phyloP scores from a whole-genome alignment of 2,329 filamentous ascomycete genomes.

The Myriosclerotinia curreyana region DNA sequence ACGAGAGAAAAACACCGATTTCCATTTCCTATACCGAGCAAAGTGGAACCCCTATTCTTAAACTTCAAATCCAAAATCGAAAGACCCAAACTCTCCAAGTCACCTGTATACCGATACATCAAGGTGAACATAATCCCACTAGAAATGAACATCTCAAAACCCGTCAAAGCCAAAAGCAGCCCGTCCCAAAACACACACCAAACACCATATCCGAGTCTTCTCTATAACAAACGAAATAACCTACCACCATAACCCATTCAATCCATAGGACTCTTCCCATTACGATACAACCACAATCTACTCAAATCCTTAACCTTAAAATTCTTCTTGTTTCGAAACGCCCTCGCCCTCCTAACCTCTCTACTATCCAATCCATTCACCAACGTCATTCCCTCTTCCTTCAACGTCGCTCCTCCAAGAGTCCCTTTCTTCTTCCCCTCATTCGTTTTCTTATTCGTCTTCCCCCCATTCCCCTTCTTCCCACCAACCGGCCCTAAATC shows the following conservation, averaged over 20 bases:
- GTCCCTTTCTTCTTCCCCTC: constrained; percentile 42
- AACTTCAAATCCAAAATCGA: neutral
- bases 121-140: neutral
- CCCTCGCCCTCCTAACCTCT: constrained; percentile 20
- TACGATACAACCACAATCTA: constrained; percentile 60
- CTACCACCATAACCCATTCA: constrained; percentile 26
- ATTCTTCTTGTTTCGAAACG: constrained; percentile 8
- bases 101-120: no score
- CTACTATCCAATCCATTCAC: constrained; percentile 12
- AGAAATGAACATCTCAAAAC: neutral
- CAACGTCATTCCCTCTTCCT: constrained; percentile 21
- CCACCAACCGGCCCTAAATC: constrained; percentile 20
- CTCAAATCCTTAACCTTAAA: constrained; percentile 60
- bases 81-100: neutral
- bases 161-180: neutral
- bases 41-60: no score
- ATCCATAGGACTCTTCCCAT: constrained; percentile 50
- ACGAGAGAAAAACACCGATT: neutral
- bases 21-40: neutral
- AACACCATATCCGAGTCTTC: neutral
- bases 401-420: neutral
- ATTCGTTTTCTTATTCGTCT: neutral
- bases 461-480: neutral
- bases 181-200: neutral
- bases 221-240: neutral